Evolutionary conservation across 257 asterid genomes (phyloP), one percentile per base, ranked within the genome.

Genomic region (Petrea volubilis): DNA sequence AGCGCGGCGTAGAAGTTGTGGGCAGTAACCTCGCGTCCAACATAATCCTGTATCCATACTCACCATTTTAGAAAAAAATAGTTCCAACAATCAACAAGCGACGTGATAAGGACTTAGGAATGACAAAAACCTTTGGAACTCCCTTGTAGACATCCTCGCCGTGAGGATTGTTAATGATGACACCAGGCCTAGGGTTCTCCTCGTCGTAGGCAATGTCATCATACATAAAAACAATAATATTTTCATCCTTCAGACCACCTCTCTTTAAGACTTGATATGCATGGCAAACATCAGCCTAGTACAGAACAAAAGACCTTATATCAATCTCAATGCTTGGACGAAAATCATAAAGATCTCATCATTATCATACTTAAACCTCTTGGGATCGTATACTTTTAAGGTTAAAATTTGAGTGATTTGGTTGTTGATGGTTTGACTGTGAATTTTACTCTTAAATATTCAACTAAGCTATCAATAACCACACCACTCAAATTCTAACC

Each of bases 211-310:
- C 99, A 77, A 94, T 89, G 80, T 94, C 98, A 75, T 94, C 98
- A 25, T 90, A 88, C 97, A 90, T 93, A 68, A 93, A 85, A 29
- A 93, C 97, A 33, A 93, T 68, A 63, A 93, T 94, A 38, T 94
- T 94, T 74, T 94, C 98, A 72, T 94, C 97, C 76, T 88, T 94
- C 60, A 94, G 87, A 68, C 98, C 98, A 29, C 97, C 97, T 71
- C 49, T 82, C 85, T 82, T 91, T 24, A 94, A 77, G 66, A 89
- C 75, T 84, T 94, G 97, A 81, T 91, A 94, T 9, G 99, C 97
- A 72, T 94, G 99, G 70, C 99, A 94, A n/a, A 91, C 86, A 77
- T 94, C 99, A 43, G 99, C 99, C 97, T 94, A 60, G 36, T 7
- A 64, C 64, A 73, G 67, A 83, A 44, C 55, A 58, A 1, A 67